These are phyloP conservation scores for Lolium perenne DNA, from an alignment of 176 grass and related monocot species.

Conservation along the genomic window DNA sequence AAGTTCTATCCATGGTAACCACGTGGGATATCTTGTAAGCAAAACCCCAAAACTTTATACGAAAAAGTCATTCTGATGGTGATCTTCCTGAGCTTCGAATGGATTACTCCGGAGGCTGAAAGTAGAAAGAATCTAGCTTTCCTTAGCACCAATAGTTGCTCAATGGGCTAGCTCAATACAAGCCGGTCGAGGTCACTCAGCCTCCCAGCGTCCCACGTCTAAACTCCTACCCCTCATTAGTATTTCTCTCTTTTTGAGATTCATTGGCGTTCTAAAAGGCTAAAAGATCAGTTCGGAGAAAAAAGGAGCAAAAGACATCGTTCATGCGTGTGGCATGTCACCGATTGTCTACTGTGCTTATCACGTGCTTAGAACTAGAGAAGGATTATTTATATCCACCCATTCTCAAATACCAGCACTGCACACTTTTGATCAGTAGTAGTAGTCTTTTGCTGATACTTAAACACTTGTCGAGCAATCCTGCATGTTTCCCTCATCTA, in stretches of 20 bases:
- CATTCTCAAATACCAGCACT: not conserved
- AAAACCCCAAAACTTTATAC: not conserved
- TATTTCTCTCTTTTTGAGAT: not conserved
- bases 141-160: slow-evolving; percentile 3
- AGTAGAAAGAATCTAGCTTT: slow-evolving; percentile 13
- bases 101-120: not conserved
- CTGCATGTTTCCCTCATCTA: not conserved
- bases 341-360: not conserved
- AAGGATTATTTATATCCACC: not conserved
- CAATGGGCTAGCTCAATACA: not conserved
- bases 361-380: not conserved
- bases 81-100: slow-evolving; percentile 2
- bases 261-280: not conserved
- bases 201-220: not conserved
- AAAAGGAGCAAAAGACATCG: not conserved
- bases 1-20: not conserved
- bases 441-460: not conserved
- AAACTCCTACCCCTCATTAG: not conserved
- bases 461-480: not conserved
- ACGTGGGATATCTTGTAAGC: not conserved
- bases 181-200: not conserved
- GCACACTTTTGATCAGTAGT: slow-evolving; percentile 8
- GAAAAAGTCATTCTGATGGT: not conserved
- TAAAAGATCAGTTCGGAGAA: no score
- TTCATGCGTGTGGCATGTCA: not conserved